A percentile compares a stretch with the other conserved stretches of the same genome.
Conservation (phyloP, 257 asterid species). For the Cynanchum wilfordii region DNA sequence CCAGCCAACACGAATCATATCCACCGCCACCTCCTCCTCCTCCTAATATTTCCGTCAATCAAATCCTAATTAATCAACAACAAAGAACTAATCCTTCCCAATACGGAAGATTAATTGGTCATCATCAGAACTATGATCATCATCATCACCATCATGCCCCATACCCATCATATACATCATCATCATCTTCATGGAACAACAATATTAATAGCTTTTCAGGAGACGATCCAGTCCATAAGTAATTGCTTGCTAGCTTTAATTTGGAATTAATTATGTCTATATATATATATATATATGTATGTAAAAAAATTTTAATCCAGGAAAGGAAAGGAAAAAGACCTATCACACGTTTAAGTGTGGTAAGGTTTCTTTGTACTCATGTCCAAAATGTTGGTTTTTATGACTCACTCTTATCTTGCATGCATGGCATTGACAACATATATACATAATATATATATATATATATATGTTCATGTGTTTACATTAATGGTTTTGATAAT, state of each 20-base stretch:
- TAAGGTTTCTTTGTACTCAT: no score
- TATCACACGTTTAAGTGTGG: no score
- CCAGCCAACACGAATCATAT: neutral
- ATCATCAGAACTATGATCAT: constrained; percentile 20
- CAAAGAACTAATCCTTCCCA: neutral
- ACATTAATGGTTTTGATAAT: no score
- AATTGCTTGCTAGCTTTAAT: no score
- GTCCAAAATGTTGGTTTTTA: neutral
- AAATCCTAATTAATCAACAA: constrained; percentile 11
- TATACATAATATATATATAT: no score
- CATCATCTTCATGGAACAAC: constrained; percentile 21
- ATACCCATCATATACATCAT: constrained; percentile 20
- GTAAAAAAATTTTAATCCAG: no score
- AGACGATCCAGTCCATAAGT: constrained; percentile 6
- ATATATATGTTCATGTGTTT: no score
- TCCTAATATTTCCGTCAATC: neutral
- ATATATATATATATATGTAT: no score
- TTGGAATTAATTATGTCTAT: neutral
- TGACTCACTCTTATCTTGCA: neutral
- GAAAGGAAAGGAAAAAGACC: no score
- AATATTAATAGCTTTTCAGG: constrained; percentile 10
- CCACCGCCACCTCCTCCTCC: no score
- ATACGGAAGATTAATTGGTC: constrained; percentile 25
- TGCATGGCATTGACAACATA: neutral
- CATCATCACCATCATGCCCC: neutral